These are phyloP conservation scores for Spencermartinsiella europaea DNA, from an alignment of 805 yeast species.

Conservation along the genomic window DNA sequence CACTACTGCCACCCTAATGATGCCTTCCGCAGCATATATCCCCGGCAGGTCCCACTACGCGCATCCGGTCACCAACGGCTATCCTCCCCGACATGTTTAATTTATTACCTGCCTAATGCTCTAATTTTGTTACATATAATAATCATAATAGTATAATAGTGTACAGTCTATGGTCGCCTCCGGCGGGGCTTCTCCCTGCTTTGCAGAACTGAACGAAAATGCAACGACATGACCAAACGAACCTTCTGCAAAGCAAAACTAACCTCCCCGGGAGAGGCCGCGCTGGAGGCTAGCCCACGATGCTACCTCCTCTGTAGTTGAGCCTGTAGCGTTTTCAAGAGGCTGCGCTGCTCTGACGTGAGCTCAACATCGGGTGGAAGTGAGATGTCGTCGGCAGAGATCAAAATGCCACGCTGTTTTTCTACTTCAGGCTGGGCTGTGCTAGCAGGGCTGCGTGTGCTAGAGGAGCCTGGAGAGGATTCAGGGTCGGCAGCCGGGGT, in stretches of 20 bases:
- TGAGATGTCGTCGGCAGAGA: slow-evolving; percentile 1
- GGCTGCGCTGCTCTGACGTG: slow-evolving; percentile 23
- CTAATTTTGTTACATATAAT: too few species aligned
- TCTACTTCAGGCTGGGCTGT: not conserved
- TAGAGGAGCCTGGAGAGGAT: not conserved
- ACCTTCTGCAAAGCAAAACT: too few species aligned
- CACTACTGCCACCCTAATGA: not conserved
- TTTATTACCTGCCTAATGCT: not conserved
- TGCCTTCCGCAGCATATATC: not conserved
- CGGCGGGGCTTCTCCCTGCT: too few species aligned
- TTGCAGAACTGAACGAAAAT: too few species aligned
- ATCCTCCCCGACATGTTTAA: not conserved
- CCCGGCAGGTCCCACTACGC: not conserved
- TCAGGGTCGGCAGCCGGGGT: not conserved
- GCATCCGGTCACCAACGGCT: not conserved
- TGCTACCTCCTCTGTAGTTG: too few species aligned
- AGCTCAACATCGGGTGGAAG: slow-evolving; percentile 7
- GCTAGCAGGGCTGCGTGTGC: not conserved
- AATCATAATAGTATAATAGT: too few species aligned
- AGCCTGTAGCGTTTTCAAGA: slow-evolving; percentile 15
- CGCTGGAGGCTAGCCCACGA: too few species aligned
- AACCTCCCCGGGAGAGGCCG: too few species aligned
- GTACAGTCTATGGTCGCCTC: too few species aligned
- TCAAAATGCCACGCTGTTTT: not conserved
- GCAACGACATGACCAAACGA: too few species aligned